Evolutionary conservation across 495 filamentous ascomycete species (phyloP).

Genomic region (Aspergillus avenaceus): DNA sequence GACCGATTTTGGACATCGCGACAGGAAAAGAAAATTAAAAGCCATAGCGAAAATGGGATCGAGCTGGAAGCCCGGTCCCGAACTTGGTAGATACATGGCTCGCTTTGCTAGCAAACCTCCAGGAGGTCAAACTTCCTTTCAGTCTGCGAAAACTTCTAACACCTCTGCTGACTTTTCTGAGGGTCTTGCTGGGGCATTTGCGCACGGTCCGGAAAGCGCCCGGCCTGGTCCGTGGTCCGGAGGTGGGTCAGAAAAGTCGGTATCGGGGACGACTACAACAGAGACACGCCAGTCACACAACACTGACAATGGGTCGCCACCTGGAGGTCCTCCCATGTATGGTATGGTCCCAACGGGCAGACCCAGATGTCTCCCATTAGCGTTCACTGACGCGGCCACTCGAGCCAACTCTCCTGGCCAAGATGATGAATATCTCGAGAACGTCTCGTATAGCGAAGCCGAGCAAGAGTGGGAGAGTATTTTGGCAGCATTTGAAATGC

Average conservation of each 20-base stretch:
- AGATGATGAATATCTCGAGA: conserved; percentile 48
- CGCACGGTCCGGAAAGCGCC: conserved; percentile 8
- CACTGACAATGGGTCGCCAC: not conserved
- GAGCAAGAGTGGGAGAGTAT: conserved; percentile 79
- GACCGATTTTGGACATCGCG: conserved; percentile 74
- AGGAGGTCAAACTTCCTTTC: conserved; percentile 17
- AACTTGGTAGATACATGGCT: conserved; percentile 43
- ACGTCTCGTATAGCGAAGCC: conserved; percentile 62
- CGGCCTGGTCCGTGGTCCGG: not conserved
- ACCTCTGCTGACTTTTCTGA: conserved; percentile 14
- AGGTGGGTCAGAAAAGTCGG: not conserved
- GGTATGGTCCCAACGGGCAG: conserved; percentile 48
- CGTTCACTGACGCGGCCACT: conserved; percentile 28
- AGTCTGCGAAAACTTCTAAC: conserved; percentile 8
- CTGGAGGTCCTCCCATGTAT: conserved; percentile 41
- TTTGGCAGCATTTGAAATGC: conserved; percentile 59
- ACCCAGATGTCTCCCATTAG: conserved; percentile 35
- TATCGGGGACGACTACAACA: not conserved
- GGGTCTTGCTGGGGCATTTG: conserved; percentile 3
- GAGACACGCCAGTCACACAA: conserved; percentile 4
- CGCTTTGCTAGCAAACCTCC: conserved; percentile 32
- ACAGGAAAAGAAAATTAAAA: conserved; percentile 72
- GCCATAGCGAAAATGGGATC: conserved; percentile 42
- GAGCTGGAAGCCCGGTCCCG: conserved; percentile 55
- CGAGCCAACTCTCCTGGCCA: conserved; percentile 14